A percentile compares a stretch with the other conserved stretches of the same genome.
Evolutionary conservation across 495 filamentous ascomycete species (phyloP).

Genomic region (Neurospora tetrasperma): DNA sequence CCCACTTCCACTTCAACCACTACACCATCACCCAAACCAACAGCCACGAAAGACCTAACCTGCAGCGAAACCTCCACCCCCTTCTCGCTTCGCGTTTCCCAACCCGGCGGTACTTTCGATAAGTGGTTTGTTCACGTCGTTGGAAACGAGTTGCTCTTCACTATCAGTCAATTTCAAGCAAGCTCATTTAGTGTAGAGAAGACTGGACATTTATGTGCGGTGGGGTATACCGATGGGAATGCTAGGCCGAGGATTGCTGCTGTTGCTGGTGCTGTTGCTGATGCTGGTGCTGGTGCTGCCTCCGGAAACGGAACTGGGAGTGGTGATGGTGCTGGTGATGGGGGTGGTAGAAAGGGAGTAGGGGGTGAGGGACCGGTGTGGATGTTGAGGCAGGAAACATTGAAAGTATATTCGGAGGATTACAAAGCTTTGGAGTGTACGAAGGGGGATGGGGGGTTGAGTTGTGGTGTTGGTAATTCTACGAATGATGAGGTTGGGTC

Average conservation of each 20-base stretch:
- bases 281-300: not conserved
- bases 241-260: slow-evolving; percentile 4
- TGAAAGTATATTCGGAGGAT: not conserved
- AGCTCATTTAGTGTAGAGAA: slow-evolving; percentile 20
- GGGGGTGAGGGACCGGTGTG: not conserved
- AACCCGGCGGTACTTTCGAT: slow-evolving; percentile 20
- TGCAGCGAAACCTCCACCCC: slow-evolving; percentile 16
- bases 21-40: slow-evolving; percentile 8
- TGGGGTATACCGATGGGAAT: slow-evolving; percentile 5
- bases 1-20: slow-evolving; percentile 17
- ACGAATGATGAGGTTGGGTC: not conserved
- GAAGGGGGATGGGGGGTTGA: not conserved
- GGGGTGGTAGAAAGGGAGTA: not conserved
- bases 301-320: not conserved
- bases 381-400: not conserved
- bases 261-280: slow-evolving; percentile 9
- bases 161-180: not conserved
- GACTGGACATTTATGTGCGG: slow-evolving; percentile 15
- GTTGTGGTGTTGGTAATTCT: not conserved
- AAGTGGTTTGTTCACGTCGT: slow-evolving; percentile 19
- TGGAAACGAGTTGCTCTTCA: slow-evolving; percentile 18
- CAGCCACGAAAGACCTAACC: slow-evolving; percentile 11
- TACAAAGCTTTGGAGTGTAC: slow-evolving; percentile 10
- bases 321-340: too few relatives aligned
- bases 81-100: slow-evolving; percentile 18